Conservation (phyloP, 306 rosid genomes). For the Rosa multiflora region DNA sequence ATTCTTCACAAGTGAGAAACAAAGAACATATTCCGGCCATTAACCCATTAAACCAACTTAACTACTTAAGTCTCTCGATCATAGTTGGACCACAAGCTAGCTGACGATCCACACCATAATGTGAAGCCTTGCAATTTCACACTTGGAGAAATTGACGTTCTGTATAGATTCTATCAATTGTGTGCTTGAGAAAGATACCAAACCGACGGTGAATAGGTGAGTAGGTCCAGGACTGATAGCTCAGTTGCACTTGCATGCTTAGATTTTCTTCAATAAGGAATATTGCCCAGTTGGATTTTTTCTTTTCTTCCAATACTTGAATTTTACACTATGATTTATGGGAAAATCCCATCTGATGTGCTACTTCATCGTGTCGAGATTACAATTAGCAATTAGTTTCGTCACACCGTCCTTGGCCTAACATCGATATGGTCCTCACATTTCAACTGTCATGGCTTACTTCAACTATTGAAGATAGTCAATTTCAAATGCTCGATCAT, state of each 20-base stretch:
- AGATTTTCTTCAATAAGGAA: background rate
- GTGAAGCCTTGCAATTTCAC: background rate
- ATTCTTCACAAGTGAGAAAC: background rate
- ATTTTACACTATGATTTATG: background rate
- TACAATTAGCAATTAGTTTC: background rate
- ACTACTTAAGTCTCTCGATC: background rate
- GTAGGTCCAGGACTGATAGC: background rate
- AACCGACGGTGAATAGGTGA: conserved; percentile 7
- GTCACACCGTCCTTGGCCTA: background rate
- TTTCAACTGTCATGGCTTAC: background rate
- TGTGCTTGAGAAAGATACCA: background rate
- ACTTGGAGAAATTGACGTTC: background rate
- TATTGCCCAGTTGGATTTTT: background rate
- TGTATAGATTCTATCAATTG: background rate
- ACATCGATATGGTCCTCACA: background rate
- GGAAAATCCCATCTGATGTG: conserved; percentile 13
- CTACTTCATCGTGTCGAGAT: background rate
- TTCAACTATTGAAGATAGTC: background rate
- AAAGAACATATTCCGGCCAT: background rate
- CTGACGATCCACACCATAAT: background rate
- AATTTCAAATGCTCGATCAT: background rate
- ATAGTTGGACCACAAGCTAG: background rate
- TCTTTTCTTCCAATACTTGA: background rate
- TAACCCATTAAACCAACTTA: background rate
- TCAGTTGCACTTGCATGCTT: background rate